Evolutionary conservation across 2,329 filamentous ascomycete species (phyloP).

Genomic region (Clonostachys byssicola): DNA sequence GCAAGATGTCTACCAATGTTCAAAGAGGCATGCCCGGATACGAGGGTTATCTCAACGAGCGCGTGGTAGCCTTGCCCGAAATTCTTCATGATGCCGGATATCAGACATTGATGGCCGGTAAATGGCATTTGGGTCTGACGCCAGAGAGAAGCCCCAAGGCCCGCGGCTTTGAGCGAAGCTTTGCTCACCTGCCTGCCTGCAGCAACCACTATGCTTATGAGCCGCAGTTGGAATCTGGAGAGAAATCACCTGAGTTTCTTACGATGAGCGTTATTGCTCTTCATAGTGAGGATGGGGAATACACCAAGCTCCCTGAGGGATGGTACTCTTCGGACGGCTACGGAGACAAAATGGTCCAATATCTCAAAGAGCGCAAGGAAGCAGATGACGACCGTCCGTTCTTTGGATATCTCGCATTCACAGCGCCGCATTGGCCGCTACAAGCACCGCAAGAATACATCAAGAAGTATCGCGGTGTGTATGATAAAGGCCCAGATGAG

Average conservation of each 20-base stretch:
- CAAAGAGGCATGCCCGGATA: slow-evolving; percentile 14
- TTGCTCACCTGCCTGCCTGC: slow-evolving; percentile 50
- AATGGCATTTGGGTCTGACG: slow-evolving; percentile 41
- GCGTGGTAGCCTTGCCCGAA: slow-evolving; percentile 18
- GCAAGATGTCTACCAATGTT: slow-evolving; percentile 7
- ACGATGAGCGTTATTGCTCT: background rate
- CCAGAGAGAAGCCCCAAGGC: slow-evolving; percentile 33
- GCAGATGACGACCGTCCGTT: slow-evolving; percentile 11
- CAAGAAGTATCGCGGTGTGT: slow-evolving; percentile 40
- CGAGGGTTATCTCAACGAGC: slow-evolving; percentile 22
- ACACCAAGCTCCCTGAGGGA: slow-evolving; percentile 32
- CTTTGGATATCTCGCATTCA: slow-evolving; percentile 5
- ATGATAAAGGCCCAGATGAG: slow-evolving; percentile 43
- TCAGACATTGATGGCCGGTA: slow-evolving; percentile 20
- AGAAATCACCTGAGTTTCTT: slow-evolving; percentile 11
- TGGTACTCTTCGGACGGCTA: slow-evolving; percentile 51
- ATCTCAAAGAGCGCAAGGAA: slow-evolving; percentile 21
- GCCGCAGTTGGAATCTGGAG: slow-evolving; percentile 15
- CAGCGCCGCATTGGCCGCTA: slow-evolving; percentile 44
- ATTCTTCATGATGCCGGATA: slow-evolving; percentile 21
- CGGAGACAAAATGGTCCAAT: slow-evolving; percentile 45
- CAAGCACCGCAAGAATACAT: slow-evolving; percentile 41
- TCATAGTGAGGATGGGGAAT: slow-evolving; percentile 20
- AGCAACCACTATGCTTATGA: slow-evolving; percentile 27
- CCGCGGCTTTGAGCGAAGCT: slow-evolving; percentile 49